A percentile compares a stretch with the other conserved stretches of the same genome.
Conservation (phyloP, 2,329 filamentous ascomycete species). For the Apiospora kogelbergensis region DNA sequence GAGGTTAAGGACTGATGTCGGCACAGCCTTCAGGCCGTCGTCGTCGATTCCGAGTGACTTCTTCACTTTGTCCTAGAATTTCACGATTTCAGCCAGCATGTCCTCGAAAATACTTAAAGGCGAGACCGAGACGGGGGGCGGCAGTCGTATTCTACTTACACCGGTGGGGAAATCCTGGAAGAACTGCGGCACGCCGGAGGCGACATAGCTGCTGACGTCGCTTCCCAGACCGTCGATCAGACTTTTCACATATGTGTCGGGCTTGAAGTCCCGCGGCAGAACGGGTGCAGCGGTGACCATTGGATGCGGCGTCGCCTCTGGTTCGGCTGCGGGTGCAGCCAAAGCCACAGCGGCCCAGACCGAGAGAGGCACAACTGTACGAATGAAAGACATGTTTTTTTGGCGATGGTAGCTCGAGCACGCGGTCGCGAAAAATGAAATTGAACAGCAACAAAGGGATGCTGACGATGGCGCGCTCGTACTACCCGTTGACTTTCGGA, state of each 20-base stretch:
- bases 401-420: background rate
- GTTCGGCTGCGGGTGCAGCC: slow-evolving; percentile 24
- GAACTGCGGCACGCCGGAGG: slow-evolving; percentile 65
- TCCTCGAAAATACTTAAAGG: background rate
- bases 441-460: background rate
- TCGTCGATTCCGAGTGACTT: slow-evolving; percentile 61
- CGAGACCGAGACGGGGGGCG: too few species aligned
- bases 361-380: slow-evolving; percentile 13
- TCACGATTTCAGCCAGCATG: background rate
- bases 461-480: background rate
- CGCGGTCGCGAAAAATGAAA: background rate
- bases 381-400: background rate
- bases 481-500: background rate
- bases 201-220: slow-evolving; percentile 57
- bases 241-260: slow-evolving; percentile 51
- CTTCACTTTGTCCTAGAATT: slow-evolving; percentile 46
- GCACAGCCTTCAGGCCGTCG: slow-evolving; percentile 58
- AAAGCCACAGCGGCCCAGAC: slow-evolving; percentile 18
- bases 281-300: slow-evolving; percentile 49
- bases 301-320: slow-evolving; percentile 34
- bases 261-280: slow-evolving; percentile 35
- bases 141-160: background rate
- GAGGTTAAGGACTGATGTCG: slow-evolving; percentile 70
- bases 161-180: slow-evolving; percentile 67
- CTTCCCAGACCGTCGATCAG: slow-evolving; percentile 52